Evolutionary conservation across 176 grass and related monocot species (phyloP).

Genomic region (Saccharum spontaneum): DNA sequence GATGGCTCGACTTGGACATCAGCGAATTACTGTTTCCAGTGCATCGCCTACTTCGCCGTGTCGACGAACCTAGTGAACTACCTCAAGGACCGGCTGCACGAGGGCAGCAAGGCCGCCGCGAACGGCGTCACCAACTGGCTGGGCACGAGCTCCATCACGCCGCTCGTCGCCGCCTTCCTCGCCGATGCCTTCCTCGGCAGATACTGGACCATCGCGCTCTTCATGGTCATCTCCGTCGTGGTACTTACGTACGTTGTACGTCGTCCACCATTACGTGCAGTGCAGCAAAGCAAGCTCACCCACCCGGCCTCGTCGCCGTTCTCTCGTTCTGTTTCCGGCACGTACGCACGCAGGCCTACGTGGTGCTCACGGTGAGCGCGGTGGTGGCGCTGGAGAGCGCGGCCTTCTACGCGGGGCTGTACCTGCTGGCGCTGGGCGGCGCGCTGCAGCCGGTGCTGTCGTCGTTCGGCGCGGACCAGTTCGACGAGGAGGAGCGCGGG

Average conservation of each 20-base stretch:
- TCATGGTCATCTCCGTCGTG: constrained; percentile 31
- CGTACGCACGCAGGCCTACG: constrained; percentile 18
- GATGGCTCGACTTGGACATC: not conserved
- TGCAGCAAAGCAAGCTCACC: not conserved
- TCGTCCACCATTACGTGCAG: not conserved
- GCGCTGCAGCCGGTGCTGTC: constrained; percentile 33
- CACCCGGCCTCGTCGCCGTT: not conserved
- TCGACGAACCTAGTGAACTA: constrained; percentile 67
- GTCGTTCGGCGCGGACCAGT: constrained; percentile 58
- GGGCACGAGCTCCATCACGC: constrained; percentile 42
- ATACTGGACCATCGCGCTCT: constrained; percentile 57
- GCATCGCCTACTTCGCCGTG: constrained; percentile 32
- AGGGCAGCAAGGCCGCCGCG: constrained; percentile 47
- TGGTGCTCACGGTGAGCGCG: constrained; percentile 38
- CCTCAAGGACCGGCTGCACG: constrained; percentile 38
- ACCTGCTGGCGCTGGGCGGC: constrained; percentile 48
- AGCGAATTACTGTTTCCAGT: constrained; percentile 40
- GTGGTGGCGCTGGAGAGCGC: constrained; percentile 11
- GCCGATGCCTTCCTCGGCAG: constrained; percentile 57
- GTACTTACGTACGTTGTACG: not conserved
- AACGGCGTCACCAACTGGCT: constrained; percentile 57
- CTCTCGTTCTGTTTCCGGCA: not conserved
- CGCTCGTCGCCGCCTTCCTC: constrained; percentile 52
- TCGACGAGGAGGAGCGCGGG: constrained; percentile 34
- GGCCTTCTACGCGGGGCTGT: constrained; percentile 46